Evolutionary conservation across 108 stramenopile species (phyloP).

Genomic region (Nannochloropsis gaditana): DNA sequence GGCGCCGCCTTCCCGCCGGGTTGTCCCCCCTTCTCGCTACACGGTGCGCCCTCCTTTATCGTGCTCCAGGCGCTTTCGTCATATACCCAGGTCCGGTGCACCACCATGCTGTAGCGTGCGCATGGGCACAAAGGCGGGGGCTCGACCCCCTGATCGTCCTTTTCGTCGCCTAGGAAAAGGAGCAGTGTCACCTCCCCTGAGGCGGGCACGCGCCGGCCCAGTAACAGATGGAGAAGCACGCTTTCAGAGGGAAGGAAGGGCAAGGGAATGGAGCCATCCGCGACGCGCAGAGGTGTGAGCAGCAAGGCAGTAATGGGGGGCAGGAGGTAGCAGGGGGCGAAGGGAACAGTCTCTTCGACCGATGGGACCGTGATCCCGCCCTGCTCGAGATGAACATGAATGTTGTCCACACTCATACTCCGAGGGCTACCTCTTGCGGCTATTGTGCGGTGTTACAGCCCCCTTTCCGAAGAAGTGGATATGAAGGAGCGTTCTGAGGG

Average conservation of each 20-base stretch:
- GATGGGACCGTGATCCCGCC: background rate
- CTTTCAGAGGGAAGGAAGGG: background rate
- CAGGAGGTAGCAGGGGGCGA: background rate
- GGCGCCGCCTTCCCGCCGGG: too few species aligned
- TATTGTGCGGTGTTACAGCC: too few species aligned
- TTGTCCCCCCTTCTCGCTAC: too few species aligned
- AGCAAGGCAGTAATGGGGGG: constrained; percentile 3
- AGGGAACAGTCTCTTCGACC: background rate
- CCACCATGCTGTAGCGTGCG: background rate
- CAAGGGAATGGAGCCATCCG: background rate
- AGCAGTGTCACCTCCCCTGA: background rate
- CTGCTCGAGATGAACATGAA: background rate
- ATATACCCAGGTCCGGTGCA: constrained; percentile 9
- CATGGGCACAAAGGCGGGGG: background rate
- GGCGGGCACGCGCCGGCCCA: background rate
- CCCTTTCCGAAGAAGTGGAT: background rate
- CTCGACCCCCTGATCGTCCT: background rate
- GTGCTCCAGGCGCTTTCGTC: background rate
- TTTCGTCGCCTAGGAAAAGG: background rate
- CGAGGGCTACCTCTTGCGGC: too few species aligned
- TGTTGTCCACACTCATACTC: background rate
- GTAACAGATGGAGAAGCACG: background rate
- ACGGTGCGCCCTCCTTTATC: too few species aligned
- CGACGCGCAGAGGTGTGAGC: background rate
- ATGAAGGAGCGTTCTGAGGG: background rate